Evolutionary conservation across 1,284 basidiomycete species (phyloP), one percentile per base, ranked within the genome.

Genomic region (Flammula alnicola): DNA sequence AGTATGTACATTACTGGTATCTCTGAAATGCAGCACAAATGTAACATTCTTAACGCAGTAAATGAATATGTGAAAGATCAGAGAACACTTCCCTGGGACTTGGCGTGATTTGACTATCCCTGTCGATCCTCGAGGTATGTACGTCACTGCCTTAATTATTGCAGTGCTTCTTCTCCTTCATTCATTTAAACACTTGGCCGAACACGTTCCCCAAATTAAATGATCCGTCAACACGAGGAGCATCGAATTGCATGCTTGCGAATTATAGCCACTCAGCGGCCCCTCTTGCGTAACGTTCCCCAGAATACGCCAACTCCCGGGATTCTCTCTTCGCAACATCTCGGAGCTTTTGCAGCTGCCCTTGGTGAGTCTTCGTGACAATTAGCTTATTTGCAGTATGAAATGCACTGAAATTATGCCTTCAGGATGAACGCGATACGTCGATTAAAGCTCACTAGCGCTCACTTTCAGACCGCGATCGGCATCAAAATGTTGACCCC

Each of bases 81-180:
- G 17, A 14, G 4, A 11, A 40, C 5, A n/a, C 3, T 37, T 5
- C n/a, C 11, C 20, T 3, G 5, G n/a, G 11, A 19, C 6, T 17
- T 37, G 35, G 35, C 4, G 5, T 19, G 3, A 2, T 19, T 11
- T n/a, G n/a, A 16, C 32, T 7, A 33, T 14, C n/a, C 22, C 30
- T 44, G 17, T 17, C 31, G 12, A 25, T 33, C 30, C 14, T 22
- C 20, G 20, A 31, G 3, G 4, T 10, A 33, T 10, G 42, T 42
- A 29, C 40, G 42, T 33, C 42, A 45, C 44, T 11, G 26, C 23
- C 16, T 23, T n/a, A n/a, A 22, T 22, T 12, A 22, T 38, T 38
- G 10, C 36, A 38, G 36, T 22, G 36, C 36, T 20, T 38, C 36
- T 38, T 38, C 20, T n/a, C 14, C 35, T 37, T 37, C 35, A 12